Base-by-base conservation (phyloP, 2,329 filamentous ascomycete species). In the Catunica adiposa region DNA sequence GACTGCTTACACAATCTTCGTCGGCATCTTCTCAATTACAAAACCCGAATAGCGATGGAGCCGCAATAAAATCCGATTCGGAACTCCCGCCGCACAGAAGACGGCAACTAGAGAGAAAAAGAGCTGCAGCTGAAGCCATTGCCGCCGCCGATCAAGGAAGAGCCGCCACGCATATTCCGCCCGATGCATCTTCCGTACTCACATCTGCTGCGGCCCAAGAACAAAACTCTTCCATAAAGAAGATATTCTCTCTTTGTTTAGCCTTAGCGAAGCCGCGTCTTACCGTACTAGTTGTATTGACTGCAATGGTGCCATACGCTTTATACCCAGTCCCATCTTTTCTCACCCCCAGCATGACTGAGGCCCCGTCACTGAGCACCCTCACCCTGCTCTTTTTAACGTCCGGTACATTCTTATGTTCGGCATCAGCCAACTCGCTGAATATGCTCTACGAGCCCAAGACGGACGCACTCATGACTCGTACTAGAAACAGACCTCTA, bases 391-490 rank as follows among this genome's bases (percentile, higher is more conserved):
- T 94, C 53, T 97, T 95, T 72, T 80, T 98, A 53, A 95, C 90
- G 0, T 80, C 80, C 3, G 90, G 92, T 58, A 97, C 92, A 0
- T 82, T 89, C 3, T 76, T 96, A 20, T 92, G 87, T 67, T 86
- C 81, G n/a, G 88, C 89, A 46, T 87, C 85, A 58, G 92, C 92
- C 46, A 98, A 98, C 66, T 80, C 92, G 1, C 75, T 97, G 61
- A 98, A 98, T 69, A 98, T 98, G 92, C 80, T 96, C 58, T 89
- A 96, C 69, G 92, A 98, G 69, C 86, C 83, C 8, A 76, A 82
- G 58, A 89, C 89, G 65, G 92, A 98, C 67, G 87, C 89, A 48
- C 81, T 85, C 63, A 98, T 98, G 92, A 82, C 79, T 37, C 81
- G 92, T n/a, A 98, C 92, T 1, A 79, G 87, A 26, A 96, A 96